Base-by-base conservation (phyloP, 495 filamentous ascomycete genomes). In the Penicillium parvum region DNA sequence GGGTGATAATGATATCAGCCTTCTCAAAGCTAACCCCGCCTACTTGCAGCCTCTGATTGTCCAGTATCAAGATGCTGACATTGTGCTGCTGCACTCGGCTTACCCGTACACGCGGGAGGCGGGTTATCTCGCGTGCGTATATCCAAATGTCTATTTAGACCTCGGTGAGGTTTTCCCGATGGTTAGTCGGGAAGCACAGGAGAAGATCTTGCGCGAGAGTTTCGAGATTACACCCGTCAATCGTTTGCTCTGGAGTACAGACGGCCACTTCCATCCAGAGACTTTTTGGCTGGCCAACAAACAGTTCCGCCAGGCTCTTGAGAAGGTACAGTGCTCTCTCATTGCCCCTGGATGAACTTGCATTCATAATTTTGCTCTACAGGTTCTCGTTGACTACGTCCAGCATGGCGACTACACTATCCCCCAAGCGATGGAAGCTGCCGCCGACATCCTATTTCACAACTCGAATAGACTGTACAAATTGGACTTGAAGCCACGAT, bases 81-180 rank as follows among this genome's bases (percentile, higher is more conserved):
- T 95, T 40, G 85, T 96, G 11, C 67, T 96, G 16, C 75, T 96
- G 9, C 88, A 95, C 55, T 82, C 87, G 3, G 76, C 84, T 0
- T 96, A 96, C 57, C 90, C 90, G 0, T 95, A 86, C 54, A 92
- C 85, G 0, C 78, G 78, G 18, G 84, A 94, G 60, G 84, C 82
- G 2, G 90, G 84, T 1, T 95, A 95, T 56, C 73, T 96, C 32
- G 84, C 90, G 5, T 77, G 74, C 1, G 80, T 86, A 3, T 95
- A 90, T 59, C 73, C 78, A 16, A 90, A 95, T 63, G 85, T 86
- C 7, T 95, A 89, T 59, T 76, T 89, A 8, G 90, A 95, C 51
- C 79, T 95, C 39, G 88, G 90, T 0, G 85, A 90, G 58, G 84
- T 95, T 0, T 95, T 95, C 49, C 88, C 88, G 2, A 83, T 79